phyloP scores from a whole-genome alignment of 176 grass and related monocot species.

The barley (Hordeum vulgare) region DNA sequence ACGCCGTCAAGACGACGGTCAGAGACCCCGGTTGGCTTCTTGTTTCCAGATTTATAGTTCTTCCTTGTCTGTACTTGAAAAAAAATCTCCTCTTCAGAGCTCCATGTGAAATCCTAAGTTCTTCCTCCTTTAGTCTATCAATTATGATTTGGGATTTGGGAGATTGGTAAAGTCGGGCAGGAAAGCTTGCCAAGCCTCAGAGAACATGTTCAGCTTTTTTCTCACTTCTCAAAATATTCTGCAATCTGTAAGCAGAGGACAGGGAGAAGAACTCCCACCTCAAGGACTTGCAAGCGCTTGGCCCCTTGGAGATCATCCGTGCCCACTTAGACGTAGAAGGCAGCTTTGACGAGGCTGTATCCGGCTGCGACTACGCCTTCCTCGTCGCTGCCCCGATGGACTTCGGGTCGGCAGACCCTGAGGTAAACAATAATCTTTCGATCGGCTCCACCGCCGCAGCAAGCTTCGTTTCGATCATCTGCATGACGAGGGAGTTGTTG shows the following conservation, averaged over 20 bases:
- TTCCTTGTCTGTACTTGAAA: too few relatives aligned
- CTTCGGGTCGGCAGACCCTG: background rate
- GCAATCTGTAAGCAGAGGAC: background rate
- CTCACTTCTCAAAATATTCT: background rate
- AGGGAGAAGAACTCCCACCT: background rate
- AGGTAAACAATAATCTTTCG: background rate
- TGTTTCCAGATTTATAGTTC: background rate
- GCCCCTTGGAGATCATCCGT: background rate
- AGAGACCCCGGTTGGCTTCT: conserved; percentile 52
- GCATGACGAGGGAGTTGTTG: background rate
- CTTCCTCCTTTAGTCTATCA: too few relatives aligned
- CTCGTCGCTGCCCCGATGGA: conserved; percentile 27
- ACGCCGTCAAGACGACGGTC: conserved; percentile 65
- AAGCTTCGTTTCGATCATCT: background rate
- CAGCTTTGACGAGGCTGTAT: conserved; percentile 16
- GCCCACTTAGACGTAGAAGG: conserved; percentile 1
- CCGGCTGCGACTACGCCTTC: conserved; percentile 11
- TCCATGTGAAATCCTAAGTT: too few relatives aligned
- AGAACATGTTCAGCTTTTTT: too few relatives aligned
- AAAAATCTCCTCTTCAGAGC: too few relatives aligned
- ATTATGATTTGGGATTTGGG: too few relatives aligned
- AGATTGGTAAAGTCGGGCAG: too few relatives aligned
- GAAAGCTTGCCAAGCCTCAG: background rate
- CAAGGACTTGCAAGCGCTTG: background rate
- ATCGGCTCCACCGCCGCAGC: too few relatives aligned